Evolutionary conservation across 345 rosid species (phyloP).

Genomic region (Aquilaria sinensis): DNA sequence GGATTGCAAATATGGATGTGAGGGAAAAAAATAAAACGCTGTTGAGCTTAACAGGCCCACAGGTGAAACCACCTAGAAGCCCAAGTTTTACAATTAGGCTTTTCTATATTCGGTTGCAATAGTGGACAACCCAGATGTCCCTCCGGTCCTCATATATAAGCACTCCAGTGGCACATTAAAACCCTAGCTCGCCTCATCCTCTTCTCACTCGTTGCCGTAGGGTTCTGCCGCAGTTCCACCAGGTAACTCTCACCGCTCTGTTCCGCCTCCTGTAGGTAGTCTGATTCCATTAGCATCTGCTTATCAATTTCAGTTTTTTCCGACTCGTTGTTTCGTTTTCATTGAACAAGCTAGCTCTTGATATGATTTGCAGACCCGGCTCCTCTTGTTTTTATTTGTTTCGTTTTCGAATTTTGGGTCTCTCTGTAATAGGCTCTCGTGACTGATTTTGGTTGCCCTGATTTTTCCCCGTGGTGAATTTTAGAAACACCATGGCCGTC

Average conservation of each 20-base stretch:
- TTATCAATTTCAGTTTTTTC: too few species aligned
- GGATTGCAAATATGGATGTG: too few species aligned
- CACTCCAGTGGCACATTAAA: neutral
- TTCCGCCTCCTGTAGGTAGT: neutral
- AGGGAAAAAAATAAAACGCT: too few species aligned
- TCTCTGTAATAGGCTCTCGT: neutral
- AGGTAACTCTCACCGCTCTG: slow-evolving; percentile 1
- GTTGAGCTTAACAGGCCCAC: too few species aligned
- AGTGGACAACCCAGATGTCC: too few species aligned
- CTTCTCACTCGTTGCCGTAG: neutral
- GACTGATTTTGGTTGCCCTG: neutral
- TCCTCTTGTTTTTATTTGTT: neutral
- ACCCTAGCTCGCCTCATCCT: neutral
- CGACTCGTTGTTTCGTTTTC: neutral
- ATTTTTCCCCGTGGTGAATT: neutral
- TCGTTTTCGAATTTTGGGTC: neutral
- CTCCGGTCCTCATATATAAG: too few species aligned
- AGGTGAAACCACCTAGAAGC: too few species aligned
- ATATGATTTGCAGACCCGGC: neutral
- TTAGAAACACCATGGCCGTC: slow-evolving; percentile 45
- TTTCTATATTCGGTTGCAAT: too few species aligned
- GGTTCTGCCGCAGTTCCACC: slow-evolving; percentile 17
- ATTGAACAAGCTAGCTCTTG: too few species aligned
- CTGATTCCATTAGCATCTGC: too few species aligned
- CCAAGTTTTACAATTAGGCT: too few species aligned